A percentile compares a stretch with the other conserved stretches of the same genome.
Conservation (phyloP, 768 basidiomycete species). For the Kwoniella newhampshirensis region DNA sequence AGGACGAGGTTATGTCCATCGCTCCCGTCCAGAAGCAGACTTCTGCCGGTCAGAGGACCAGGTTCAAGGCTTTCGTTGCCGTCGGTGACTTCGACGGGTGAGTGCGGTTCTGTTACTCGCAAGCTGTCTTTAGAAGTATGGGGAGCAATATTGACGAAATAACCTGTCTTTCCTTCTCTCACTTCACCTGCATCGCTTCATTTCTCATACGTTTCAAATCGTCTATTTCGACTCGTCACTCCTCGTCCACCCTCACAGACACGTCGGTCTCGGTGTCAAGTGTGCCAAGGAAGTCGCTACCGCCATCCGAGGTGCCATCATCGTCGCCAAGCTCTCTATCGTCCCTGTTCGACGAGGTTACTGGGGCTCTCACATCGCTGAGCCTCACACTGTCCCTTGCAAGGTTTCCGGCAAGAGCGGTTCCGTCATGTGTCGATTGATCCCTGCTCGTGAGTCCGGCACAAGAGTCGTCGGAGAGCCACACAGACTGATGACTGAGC, state of each 20-base stretch:
- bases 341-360: conserved; percentile 98
- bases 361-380: conserved; percentile 99
- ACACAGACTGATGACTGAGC: neutral
- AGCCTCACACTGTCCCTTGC: conserved; percentile 97
- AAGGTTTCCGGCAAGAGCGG: conserved; percentile 99
- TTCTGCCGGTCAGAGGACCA: conserved; percentile 97
- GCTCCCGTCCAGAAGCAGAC: conserved; percentile 99
- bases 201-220: too few species aligned
- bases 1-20: conserved; percentile 96
- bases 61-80: conserved; percentile 99
- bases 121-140: too few species aligned
- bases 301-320: conserved; percentile 98
- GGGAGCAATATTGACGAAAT: neutral
- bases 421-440: conserved; percentile 98
- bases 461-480: too few species aligned
- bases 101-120: conserved; percentile 16
- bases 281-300: conserved; percentile 99
- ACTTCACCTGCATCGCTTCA: too few species aligned
- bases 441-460: conserved; percentile 68
- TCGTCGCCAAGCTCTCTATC: conserved; percentile 95
- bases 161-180: neutral
- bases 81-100: conserved; percentile 94
- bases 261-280: conserved; percentile 99
- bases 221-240: neutral
- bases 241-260: conserved; percentile 49